Percentiles rank a stretch among this genome's conserved stretches.
Evolutionary conservation across 345 rosid species (phyloP).

Genomic region (Acer saccharum): DNA sequence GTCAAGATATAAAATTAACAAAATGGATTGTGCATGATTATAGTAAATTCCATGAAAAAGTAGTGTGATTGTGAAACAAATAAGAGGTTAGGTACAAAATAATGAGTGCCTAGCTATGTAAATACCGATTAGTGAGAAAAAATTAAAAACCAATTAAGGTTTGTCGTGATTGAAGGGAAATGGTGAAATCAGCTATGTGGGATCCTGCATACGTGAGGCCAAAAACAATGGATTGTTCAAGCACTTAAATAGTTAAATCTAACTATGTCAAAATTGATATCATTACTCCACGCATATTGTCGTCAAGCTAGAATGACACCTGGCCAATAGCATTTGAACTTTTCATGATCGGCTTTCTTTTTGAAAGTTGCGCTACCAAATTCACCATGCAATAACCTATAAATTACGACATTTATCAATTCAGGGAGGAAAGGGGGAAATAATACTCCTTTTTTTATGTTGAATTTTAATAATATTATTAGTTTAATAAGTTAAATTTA

Average conservation of each 20-base stretch:
- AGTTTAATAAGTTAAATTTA: too few relatives aligned
- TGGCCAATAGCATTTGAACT: slow-evolving; percentile 41
- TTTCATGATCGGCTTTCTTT: slow-evolving; percentile 22
- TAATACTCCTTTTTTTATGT: too few relatives aligned
- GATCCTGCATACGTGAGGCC: slow-evolving; percentile 35
- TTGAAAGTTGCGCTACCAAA: background rate
- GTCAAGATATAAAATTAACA: background rate
- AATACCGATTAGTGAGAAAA: background rate
- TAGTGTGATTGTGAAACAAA: slow-evolving; percentile 4
- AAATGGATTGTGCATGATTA: slow-evolving; percentile 1
- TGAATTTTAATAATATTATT: too few relatives aligned
- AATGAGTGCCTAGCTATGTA: slow-evolving; percentile 15
- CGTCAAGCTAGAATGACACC: slow-evolving; percentile 60
- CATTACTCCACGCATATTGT: slow-evolving; percentile 48
- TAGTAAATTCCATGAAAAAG: background rate
- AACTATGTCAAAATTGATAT: slow-evolving; percentile 51
- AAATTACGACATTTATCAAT: too few relatives aligned
- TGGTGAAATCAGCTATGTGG: slow-evolving; percentile 18
- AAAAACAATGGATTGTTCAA: slow-evolving; percentile 23
- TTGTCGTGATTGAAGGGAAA: slow-evolving; percentile 52
- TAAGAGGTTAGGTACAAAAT: slow-evolving; percentile 31
- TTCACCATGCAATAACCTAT: slow-evolving; percentile 23
- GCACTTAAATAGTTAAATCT: slow-evolving; percentile 18
- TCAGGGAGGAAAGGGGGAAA: too few relatives aligned
- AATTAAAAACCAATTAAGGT: background rate